phyloP scores from a whole-genome alignment of 2,329 filamentous ascomycete species.

The Fusarium mexicanum region DNA sequence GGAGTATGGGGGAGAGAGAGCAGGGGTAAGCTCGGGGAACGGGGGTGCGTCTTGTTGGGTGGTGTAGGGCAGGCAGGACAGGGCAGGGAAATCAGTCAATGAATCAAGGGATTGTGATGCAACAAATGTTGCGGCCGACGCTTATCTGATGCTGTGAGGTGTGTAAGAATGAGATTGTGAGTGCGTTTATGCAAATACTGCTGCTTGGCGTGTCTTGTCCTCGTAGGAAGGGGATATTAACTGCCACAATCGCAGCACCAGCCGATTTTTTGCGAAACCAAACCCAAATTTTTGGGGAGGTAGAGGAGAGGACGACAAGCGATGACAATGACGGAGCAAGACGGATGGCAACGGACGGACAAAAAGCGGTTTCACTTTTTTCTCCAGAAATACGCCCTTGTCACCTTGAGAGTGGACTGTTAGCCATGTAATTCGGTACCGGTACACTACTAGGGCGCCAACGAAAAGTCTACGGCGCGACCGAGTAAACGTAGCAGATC shows the following conservation, averaged over 20 bases:
- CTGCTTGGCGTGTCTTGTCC: not conserved
- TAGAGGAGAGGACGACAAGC: constrained; percentile 19
- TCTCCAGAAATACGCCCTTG: constrained; percentile 26
- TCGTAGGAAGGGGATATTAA: not conserved
- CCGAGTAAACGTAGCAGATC: constrained; percentile 38
- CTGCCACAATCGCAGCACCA: not conserved
- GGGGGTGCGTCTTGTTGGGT: constrained; percentile 27
- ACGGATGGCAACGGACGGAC: constrained; percentile 27
- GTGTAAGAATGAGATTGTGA: constrained; percentile 3
- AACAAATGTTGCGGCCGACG: constrained; percentile 16
- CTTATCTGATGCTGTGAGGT: constrained; percentile 16
- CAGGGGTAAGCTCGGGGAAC: constrained; percentile 29
- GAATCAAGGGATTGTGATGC: constrained; percentile 27
- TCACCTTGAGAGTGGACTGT: constrained; percentile 30
- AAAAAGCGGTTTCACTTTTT: constrained; percentile 32
- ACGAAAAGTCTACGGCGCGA: constrained; percentile 41
- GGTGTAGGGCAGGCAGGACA: constrained; percentile 24
- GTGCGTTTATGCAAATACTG: not conserved
- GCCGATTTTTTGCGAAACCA: constrained; percentile 21
- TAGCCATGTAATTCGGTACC: constrained; percentile 20
- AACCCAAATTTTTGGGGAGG: constrained; percentile 2
- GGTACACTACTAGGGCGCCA: constrained; percentile 28
- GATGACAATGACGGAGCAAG: constrained; percentile 14
- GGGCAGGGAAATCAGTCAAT: constrained; percentile 22
- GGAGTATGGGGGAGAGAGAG: constrained; percentile 31